Conservation (phyloP, 78 protist genomes). For the Protostelium mycophagum region DNA sequence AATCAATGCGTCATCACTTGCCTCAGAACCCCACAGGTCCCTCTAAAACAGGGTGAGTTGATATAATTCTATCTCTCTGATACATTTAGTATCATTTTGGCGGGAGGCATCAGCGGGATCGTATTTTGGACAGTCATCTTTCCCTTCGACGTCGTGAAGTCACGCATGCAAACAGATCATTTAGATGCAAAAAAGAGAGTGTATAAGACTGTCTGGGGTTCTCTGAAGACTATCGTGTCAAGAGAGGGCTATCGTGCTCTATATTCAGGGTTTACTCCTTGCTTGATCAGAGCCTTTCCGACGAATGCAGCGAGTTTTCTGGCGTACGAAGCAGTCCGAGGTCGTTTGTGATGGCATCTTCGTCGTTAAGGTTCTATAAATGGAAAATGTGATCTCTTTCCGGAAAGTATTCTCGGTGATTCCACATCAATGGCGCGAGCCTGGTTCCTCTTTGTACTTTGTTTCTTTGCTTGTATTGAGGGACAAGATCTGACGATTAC, state of each 20-base stretch:
- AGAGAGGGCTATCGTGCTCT: constrained; percentile 45
- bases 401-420: no score
- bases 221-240: constrained; percentile 24
- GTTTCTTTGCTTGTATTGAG: no score
- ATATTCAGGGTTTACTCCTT: constrained; percentile 55
- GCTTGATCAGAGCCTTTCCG: constrained; percentile 52
- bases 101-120: constrained; percentile 70
- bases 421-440: no score
- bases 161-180: constrained; percentile 59
- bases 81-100: constrained; percentile 14
- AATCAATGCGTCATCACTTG: neutral
- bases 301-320: constrained; percentile 58
- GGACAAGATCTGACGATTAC: no score
- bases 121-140: constrained; percentile 65
- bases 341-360: no score
- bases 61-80: neutral
- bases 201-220: constrained; percentile 21
- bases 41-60: neutral
- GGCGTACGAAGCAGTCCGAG: neutral
- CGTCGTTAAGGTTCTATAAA: no score
- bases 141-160: constrained; percentile 69
- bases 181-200: constrained; percentile 32
- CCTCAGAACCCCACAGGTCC: neutral
- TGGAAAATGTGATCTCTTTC: no score
- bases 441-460: no score